Percentiles rank a stretch among this genome's conserved stretches.
Evolutionary conservation across 2,329 filamentous ascomycete genomes (phyloP).

Genomic region (Aspergillus sp.): DNA sequence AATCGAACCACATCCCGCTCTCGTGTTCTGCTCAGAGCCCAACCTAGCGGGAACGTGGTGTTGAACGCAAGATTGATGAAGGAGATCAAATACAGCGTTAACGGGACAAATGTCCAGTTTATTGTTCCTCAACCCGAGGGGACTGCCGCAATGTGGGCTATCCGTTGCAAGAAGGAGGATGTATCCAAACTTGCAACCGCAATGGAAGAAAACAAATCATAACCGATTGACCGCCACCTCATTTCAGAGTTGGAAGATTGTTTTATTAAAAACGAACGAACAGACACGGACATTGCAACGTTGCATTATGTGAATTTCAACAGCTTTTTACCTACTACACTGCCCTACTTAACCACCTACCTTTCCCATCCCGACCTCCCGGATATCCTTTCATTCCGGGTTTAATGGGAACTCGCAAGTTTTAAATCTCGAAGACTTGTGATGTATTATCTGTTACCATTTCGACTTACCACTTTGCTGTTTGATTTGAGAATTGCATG

Average conservation of each 20-base stretch:
- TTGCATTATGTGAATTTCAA: conserved; percentile 16
- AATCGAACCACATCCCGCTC: conserved; percentile 67
- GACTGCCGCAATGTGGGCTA: conserved; percentile 66
- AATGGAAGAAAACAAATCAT: conserved; percentile 24
- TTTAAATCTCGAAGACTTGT: conserved; percentile 8
- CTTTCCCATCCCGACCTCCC: not conserved
- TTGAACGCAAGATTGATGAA: conserved; percentile 68
- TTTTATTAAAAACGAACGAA: conserved; percentile 5
- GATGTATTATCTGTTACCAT: not conserved
- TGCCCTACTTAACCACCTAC: not conserved
- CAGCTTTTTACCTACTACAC: conserved; percentile 7
- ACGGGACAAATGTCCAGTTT: conserved; percentile 46
- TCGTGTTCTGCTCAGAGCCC: conserved; percentile 70
- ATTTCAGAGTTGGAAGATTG: not conserved
- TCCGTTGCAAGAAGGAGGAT: conserved; percentile 60
- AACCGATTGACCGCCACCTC: not conserved
- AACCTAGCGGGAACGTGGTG: conserved; percentile 70
- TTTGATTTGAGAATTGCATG: conserved; percentile 1
- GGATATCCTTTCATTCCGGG: not conserved
- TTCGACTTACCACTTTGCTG: not conserved
- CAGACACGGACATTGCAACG: conserved; percentile 8
- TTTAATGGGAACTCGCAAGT: conserved; percentile 14
- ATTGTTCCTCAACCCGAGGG: conserved; percentile 57
- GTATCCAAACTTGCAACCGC: conserved; percentile 12
- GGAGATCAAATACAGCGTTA: conserved; percentile 61